Evolutionary conservation across 2,329 filamentous ascomycete species (phyloP).

Genomic region (Sclerotinia nivalis): DNA sequence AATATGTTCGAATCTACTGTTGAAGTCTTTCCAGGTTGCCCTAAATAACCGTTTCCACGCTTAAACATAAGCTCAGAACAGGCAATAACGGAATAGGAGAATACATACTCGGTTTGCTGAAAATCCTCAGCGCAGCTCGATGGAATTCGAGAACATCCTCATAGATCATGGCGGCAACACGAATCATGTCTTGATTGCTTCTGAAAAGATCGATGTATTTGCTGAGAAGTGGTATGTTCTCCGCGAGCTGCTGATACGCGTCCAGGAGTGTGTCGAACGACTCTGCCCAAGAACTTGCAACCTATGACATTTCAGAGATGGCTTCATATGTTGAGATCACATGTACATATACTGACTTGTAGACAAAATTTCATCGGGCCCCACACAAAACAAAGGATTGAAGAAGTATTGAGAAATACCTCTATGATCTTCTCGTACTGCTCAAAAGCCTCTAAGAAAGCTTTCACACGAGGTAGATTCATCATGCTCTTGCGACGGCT

Average conservation of each 20-base stretch:
- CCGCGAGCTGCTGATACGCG: constrained; percentile 45
- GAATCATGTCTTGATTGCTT: constrained; percentile 38
- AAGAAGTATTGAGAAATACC: constrained; percentile 41
- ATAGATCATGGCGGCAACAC: constrained; percentile 43
- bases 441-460: constrained; percentile 43
- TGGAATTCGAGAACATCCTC: constrained; percentile 46
- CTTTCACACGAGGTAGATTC: constrained; percentile 39
- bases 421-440: constrained; percentile 44
- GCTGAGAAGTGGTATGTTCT: constrained; percentile 43
- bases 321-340: too few relatives aligned
- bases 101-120: constrained; percentile 32
- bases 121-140: constrained; percentile 39
- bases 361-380: constrained; percentile 45
- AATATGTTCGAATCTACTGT: constrained; percentile 37
- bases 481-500: constrained; percentile 33
- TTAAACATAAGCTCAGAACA: too few relatives aligned
- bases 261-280: constrained; percentile 44
- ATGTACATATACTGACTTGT: too few relatives aligned
- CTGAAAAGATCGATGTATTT: constrained; percentile 41
- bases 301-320: constrained; percentile 30
- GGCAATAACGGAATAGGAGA: too few relatives aligned
- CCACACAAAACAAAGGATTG: constrained; percentile 43
- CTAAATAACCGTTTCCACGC: constrained; percentile 42
- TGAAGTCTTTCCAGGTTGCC: constrained; percentile 42
- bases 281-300: constrained; percentile 41